Evolutionary conservation across 1,284 basidiomycete genomes (phyloP), one percentile per base, ranked within the genome.

Genomic region (Cryptococcus floricola): DNA sequence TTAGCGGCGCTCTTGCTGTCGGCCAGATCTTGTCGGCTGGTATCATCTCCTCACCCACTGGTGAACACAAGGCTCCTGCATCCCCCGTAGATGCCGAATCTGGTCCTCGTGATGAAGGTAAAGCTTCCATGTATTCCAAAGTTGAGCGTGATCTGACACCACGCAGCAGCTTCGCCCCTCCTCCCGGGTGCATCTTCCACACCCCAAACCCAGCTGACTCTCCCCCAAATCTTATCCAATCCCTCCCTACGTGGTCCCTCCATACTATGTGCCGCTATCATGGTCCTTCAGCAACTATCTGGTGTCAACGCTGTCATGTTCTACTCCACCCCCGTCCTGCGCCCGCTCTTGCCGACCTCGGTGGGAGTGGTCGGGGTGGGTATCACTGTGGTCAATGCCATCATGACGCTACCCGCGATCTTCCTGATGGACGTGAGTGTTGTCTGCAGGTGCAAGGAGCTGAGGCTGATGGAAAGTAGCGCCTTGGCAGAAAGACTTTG

Each of bases 321-420:
- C 71, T 94, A 93, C 77, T 91, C 89, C 73, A 93, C 91, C 59
- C 84, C 86, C 41, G 91, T 95, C 52, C 81, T 95, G 14, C 83
- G 85, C 9, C 85, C 85, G 50, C 82, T 89, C 3, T 76, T 94
- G 49, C 89, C 91, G 9, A 82, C 86, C 12, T 74, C 86, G 14
- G 91, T 88, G 0, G 85, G 74, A 4, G 47, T 69, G 10, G 66
- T 77, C 34, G 67, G 70, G 4, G 66, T 77, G 12, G 67, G 69
- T 4, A 75, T 77, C 49, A 72, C 91, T 0, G 73, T 91, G 37
- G 84, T 93, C 54, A 97, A 96, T 72, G 87, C 81, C 41, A 62
- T 86, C 58, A 87, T 87, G 86, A 88, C 87, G 0, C 83, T 88
- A 61, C 85, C 87, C 1, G 88, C 93, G 4, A 88, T 97, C 49